Conservation (phyloP, 2,329 filamentous ascomycete species). For the Colletotrichum sp. region DNA sequence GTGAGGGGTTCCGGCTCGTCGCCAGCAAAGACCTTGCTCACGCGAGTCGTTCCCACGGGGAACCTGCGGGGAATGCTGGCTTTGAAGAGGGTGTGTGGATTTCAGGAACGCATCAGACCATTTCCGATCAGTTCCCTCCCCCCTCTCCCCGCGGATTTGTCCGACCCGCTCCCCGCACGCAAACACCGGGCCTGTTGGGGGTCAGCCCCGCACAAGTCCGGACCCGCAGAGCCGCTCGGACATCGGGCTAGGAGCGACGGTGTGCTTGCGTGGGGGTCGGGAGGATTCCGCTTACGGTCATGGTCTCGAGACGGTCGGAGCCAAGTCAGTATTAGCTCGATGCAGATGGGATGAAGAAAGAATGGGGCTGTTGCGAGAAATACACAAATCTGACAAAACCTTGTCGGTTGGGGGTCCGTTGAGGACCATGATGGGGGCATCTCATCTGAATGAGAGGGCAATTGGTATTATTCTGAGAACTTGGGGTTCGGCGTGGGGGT, state of each 20-base stretch:
- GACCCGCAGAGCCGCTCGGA: conserved; percentile 11
- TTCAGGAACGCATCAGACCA: background rate
- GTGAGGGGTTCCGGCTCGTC: background rate
- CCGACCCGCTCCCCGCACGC: background rate
- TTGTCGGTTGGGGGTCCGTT: background rate
- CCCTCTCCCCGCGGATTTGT: background rate
- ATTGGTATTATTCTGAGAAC: background rate
- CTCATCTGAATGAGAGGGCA: background rate
- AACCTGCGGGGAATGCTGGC: background rate
- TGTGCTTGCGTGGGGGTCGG: conserved; percentile 7
- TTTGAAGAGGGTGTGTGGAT: background rate
- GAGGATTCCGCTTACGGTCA: background rate
- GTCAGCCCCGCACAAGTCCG: background rate
- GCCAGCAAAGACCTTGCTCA: background rate
- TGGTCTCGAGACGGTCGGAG: background rate
- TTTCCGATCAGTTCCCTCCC: background rate
- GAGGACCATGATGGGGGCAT: background rate
- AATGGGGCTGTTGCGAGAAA: background rate
- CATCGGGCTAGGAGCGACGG: background rate
- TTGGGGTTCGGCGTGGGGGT: background rate
- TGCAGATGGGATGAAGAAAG: background rate
- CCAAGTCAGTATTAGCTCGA: background rate
- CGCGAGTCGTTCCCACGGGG: background rate
- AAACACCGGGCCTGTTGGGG: background rate
- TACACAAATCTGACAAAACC: background rate